phyloP scores from a whole-genome alignment of 306 rosid genomes.

The Trifolium fragiferum region DNA sequence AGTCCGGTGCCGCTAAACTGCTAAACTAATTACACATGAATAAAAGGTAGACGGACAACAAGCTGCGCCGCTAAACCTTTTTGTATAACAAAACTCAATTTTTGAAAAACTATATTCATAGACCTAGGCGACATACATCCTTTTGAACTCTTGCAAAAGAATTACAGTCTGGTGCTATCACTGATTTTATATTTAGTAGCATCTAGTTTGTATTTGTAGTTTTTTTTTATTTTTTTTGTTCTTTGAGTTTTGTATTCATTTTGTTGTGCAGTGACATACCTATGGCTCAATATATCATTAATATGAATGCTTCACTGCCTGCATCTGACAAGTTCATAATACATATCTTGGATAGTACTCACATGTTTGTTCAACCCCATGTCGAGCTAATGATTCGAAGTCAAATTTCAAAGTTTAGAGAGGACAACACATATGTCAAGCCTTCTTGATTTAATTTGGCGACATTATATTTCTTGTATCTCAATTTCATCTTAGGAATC shows the following conservation, averaged over 20 bases:
- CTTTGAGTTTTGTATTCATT: not conserved
- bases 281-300: constrained; percentile 93
- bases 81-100: no score
- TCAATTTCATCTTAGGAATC: not conserved
- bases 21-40: no score
- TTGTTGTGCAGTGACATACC: constrained; percentile 79
- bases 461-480: constrained; percentile 6
- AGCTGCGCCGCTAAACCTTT: no score
- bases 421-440: constrained; percentile 85
- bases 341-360: constrained; percentile 78
- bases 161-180: no score
- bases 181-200: no score
- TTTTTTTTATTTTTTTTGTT: not conserved
- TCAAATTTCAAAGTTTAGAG: constrained; percentile 86
- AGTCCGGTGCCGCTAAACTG: no score
- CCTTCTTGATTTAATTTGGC: constrained; percentile 56
- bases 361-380: constrained; percentile 86
- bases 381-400: constrained; percentile 72
- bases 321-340: constrained; percentile 76
- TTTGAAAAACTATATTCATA: no score
- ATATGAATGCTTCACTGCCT: constrained; percentile 71
- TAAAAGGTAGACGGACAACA: no score
- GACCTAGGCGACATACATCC: no score
- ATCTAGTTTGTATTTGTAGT: constrained; percentile 5
- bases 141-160: no score